Evolutionary conservation across 192 early-diverging fungal species (phyloP).

Genomic region (Coemansia sp.): DNA sequence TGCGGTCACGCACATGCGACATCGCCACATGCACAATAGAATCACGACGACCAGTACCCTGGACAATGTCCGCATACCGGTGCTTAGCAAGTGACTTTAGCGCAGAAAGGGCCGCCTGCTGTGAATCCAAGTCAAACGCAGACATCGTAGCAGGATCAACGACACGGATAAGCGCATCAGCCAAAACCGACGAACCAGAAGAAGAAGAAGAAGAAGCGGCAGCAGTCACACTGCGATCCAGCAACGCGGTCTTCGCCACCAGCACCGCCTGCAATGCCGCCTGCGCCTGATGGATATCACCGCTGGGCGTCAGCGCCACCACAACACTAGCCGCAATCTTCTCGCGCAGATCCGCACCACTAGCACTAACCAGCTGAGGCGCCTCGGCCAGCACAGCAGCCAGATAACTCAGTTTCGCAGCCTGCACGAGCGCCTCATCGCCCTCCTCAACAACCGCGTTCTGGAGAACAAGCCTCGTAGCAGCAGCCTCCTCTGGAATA

Average conservation of each 20-base stretch:
- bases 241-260: constrained; percentile 32
- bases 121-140: constrained; percentile 42
- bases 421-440: constrained; percentile 47
- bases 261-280: constrained; percentile 27
- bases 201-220: not conserved
- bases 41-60: constrained; percentile 56
- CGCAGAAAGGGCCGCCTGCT: constrained; percentile 58
- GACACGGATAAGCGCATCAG: constrained; percentile 22
- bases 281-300: constrained; percentile 34
- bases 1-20: constrained; percentile 75
- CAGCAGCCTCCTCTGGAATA: constrained; percentile 16
- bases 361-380: constrained; percentile 59
- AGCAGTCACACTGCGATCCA: constrained; percentile 5
- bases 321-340: constrained; percentile 62
- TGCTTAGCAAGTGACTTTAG: constrained; percentile 63
- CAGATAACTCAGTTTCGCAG: constrained; percentile 75
- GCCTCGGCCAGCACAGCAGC: constrained; percentile 68
- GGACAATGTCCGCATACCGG: constrained; percentile 46
- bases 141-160: constrained; percentile 25
- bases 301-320: constrained; percentile 57
- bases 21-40: constrained; percentile 69
- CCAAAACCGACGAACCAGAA: not conserved
- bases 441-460: constrained; percentile 11
- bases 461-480: constrained; percentile 25
- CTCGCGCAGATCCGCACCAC: constrained; percentile 60